Evolutionary conservation across 768 basidiomycete species (phyloP), one percentile per base, ranked within the genome.

Genomic region (Royoungia palumana): DNA sequence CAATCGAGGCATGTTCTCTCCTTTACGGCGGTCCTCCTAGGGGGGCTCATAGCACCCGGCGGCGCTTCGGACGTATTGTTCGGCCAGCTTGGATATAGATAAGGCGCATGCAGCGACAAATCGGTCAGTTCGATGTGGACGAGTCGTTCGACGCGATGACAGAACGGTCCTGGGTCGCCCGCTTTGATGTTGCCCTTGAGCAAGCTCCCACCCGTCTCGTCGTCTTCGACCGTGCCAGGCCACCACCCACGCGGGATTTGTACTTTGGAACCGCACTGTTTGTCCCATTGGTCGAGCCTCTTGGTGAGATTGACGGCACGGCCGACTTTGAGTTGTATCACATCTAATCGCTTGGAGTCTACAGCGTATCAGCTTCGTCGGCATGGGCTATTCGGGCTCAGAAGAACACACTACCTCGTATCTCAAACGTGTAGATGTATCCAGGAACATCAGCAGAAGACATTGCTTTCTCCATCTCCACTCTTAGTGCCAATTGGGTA

Each of bases 351-450:
- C 20, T 58, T 51, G n/a, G 63, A 46, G 54, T 75, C 75, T 65
- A 25, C 21, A 24, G 9, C 28, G 17, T n/a, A 34, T 19, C 19
- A 43, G 60, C 60, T 56, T 49, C 35, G 38, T 36, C 30, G 11
- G 51, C 25, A 8, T 30, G 19, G 6, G 9, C 11, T 2, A 25
- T 40, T 41, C 19, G 19, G 21, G 21, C 1, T 27, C 24, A 34
- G 35, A 24, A 42, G n/a, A 16, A 8, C 14, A 45, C 56, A 64
- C 38, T 62, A 87, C 87, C 85, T 63, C 81, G 75, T 48, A 92
- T 85, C 64, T 91, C 85, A 62, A 85, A 92, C 0, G 81, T 79
- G 55, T 93, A 93, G 42, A 93, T 91, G 58, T 87, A 90, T 0
- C 90, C 90, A 5, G 77, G 71, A 17, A 74, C 76, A 54, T 92